Percentiles rank a stretch among this genome's conserved stretches.
These are phyloP conservation scores for Epipyxis sp. DNA, from an alignment of 108 stramenopile species.

Conservation along the genomic window DNA sequence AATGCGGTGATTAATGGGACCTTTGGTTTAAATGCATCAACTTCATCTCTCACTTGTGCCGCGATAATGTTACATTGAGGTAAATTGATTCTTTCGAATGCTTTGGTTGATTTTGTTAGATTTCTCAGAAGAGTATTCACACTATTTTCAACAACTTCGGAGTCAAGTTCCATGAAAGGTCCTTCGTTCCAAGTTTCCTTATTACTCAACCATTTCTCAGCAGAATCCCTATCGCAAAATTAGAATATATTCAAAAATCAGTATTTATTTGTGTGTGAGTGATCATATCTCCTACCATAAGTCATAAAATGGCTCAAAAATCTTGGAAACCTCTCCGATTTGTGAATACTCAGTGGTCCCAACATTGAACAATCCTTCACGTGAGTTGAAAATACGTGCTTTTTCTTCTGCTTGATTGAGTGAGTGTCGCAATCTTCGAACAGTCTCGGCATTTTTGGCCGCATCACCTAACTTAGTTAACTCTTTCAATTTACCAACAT, in stretches of 20 bases:
- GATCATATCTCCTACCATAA: constrained; percentile 50
- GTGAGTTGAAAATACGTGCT: constrained; percentile 46
- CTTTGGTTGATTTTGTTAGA: constrained; percentile 50
- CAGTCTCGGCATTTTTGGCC: constrained; percentile 30
- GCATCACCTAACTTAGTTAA: constrained; percentile 14
- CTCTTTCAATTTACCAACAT: constrained; percentile 31
- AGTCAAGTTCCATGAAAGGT: constrained; percentile 52
- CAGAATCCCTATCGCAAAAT: no score
- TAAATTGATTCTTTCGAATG: constrained; percentile 49
- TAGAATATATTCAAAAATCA: background rate
- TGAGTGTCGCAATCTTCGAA: constrained; percentile 32
- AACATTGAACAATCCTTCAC: constrained; percentile 37
- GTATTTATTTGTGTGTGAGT: constrained; percentile 38
- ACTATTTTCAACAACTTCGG: constrained; percentile 52
- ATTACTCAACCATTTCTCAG: constrained; percentile 26
- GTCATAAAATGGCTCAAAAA: constrained; percentile 56
- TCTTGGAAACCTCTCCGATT: constrained; percentile 43
- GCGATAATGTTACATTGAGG: constrained; percentile 36
- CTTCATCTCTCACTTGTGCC: constrained; percentile 36
- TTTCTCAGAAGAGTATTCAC: constrained; percentile 38
- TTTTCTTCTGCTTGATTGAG: constrained; percentile 42
- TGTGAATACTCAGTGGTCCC: constrained; percentile 46
- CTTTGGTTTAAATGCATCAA: constrained; percentile 51
- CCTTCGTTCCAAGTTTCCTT: constrained; percentile 46
- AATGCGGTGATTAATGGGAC: constrained; percentile 55